Conservation (phyloP, 2,329 filamentous ascomycete species). For the Fusarium buharicum region DNA sequence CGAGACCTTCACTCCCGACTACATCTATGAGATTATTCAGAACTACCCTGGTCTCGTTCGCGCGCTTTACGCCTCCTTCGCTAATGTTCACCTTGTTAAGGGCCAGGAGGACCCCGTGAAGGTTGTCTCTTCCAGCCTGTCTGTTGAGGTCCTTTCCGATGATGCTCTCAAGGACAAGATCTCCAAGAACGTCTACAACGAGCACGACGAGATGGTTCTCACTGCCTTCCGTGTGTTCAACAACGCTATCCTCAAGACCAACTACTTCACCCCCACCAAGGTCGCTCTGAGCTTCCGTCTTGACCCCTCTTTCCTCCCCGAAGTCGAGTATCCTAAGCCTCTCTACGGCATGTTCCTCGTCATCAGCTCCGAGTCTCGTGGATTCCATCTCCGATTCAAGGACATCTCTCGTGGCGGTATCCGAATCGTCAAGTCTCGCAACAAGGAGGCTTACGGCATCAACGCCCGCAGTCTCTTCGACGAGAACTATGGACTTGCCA, state of each 20-base stretch:
- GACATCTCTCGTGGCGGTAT: conserved; percentile 98
- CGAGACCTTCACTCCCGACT: conserved; percentile 97
- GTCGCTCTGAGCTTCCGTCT: conserved; percentile 96
- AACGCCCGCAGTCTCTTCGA: conserved; percentile 97
- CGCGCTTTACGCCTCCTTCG: conserved; percentile 90
- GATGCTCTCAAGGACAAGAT: conserved; percentile 79
- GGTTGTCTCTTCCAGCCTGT: conserved; percentile 64
- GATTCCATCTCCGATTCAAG: conserved; percentile 96
- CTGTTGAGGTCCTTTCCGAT: conserved; percentile 78
- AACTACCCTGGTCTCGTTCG: conserved; percentile 89
- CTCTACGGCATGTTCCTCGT: conserved; percentile 99
- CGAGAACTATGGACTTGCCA: conserved; percentile 98
- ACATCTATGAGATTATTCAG: conserved; percentile 96
- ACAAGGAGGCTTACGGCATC: conserved; percentile 94
- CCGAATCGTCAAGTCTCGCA: conserved; percentile 97
- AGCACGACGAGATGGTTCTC: conserved; percentile 99
- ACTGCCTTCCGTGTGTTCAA: conserved; percentile 97
- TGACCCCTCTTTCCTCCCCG: conserved; percentile 87
- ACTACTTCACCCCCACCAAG: conserved; percentile 97
- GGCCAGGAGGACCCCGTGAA: conserved; percentile 62
- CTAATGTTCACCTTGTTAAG: conserved; percentile 78
- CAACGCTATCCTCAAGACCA: conserved; percentile 91
- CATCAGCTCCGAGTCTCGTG: conserved; percentile 94
- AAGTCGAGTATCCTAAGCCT: conserved; percentile 90
- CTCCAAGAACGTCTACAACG: conserved; percentile 82